Evolutionary conservation across 2,329 filamentous ascomycete genomes (phyloP), one percentile per base, ranked within the genome.

Genomic region (Teratosphaeria destructans): DNA sequence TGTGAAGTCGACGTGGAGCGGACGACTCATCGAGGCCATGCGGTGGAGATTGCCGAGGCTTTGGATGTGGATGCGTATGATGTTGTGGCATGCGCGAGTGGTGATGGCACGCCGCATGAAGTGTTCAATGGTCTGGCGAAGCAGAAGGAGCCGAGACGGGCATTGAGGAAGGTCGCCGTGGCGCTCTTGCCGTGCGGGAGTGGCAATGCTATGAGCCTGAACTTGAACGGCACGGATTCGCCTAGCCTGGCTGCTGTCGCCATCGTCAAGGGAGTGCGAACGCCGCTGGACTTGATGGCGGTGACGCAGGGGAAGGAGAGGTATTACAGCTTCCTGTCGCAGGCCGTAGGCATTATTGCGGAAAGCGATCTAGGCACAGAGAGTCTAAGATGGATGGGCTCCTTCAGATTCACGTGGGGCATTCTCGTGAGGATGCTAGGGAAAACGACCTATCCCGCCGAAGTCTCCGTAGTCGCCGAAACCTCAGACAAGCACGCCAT

Each of bases 151-250:
- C 91, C 91, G 23, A 78, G 80, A 35, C 81, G 81, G 59, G 94
- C 93, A 0, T 76, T 99, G 61, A 77, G 80, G 26, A 88, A 86
- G 68, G 76, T 97, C 14, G 89, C 94, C 0, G 85, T 99, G 1
- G 87, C 86, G 26, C 90, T 96, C 70, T 81, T 99, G 39, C 94
- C 94, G 1, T 95, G 92, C 70, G 94, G 94, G 14, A 94, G 89
- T 56, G 94, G 94, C 5, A 99, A 99, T 73, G 94, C 90, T 26
- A 88, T 97, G 85, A 89, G 89, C 63, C 86, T 88, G 77, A 97
- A 96, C 72, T 76, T 95, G 54, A 90, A 90, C 65, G 94, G 93
- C 5, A 92, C 91, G 0, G 82, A 87, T 63, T 85, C 83, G 63
- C 82, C 88, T 8, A 88, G 85, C 61, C 73, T 89, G 54, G 90